These are phyloP conservation scores for Sequoia sempervirens DNA, from an alignment of 75 land plant species.

Conservation along the genomic window DNA sequence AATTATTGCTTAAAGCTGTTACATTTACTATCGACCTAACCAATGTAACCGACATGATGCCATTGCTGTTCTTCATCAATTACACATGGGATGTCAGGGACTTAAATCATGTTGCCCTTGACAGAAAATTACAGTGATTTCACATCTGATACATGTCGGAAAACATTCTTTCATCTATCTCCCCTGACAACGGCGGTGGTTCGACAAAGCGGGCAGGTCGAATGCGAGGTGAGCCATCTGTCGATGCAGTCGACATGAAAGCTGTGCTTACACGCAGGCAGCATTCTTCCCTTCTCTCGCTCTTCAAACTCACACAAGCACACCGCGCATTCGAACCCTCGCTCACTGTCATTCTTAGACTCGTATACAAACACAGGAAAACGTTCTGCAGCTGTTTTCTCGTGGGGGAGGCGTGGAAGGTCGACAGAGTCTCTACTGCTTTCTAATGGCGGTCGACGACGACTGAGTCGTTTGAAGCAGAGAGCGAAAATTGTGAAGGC, in stretches of 20 bases:
- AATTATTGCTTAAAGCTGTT: too few relatives aligned
- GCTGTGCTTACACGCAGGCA: slow-evolving; percentile 47
- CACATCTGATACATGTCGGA: too few relatives aligned
- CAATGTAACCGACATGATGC: too few relatives aligned
- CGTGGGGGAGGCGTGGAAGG: background rate
- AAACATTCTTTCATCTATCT: too few relatives aligned
- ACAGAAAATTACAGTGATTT: too few relatives aligned
- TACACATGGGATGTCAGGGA: too few relatives aligned
- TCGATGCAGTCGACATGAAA: slow-evolving; percentile 60
- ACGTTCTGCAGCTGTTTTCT: background rate
- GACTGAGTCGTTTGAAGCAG: background rate
- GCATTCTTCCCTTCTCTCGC: slow-evolving; percentile 22
- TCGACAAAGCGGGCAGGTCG: slow-evolving; percentile 53
- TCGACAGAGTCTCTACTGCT: too few relatives aligned
- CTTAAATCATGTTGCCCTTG: too few relatives aligned
- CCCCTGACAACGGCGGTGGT: background rate
- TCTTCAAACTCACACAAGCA: slow-evolving; percentile 13
- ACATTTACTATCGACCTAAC: too few relatives aligned
- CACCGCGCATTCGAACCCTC: slow-evolving; percentile 42
- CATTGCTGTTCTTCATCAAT: too few relatives aligned
- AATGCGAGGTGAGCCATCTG: slow-evolving; percentile 44
- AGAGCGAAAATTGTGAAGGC: too few relatives aligned
- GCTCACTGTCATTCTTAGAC: background rate
- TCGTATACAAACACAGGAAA: background rate
- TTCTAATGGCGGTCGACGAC: background rate